Evolutionary conservation across 176 grass and related monocot genomes (phyloP).

Genomic region (Alloteropsis semialata): DNA sequence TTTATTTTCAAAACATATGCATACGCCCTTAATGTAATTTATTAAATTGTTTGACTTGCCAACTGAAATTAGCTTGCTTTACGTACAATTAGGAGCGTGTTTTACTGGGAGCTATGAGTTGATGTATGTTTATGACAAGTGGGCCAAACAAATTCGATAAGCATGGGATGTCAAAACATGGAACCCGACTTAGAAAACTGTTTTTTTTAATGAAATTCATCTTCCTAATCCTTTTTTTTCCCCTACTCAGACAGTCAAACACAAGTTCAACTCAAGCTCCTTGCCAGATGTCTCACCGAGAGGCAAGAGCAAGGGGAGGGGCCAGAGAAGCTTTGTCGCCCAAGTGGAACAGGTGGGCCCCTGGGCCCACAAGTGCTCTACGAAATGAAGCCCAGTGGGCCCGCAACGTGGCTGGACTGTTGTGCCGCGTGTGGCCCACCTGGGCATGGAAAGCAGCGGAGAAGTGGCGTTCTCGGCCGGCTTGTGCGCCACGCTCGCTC

Average conservation of each 20-base stretch:
- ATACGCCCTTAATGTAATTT: background rate
- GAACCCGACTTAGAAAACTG: too few relatives aligned
- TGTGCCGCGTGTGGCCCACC: background rate
- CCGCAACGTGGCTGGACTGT: slow-evolving; percentile 4
- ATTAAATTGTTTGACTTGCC: background rate
- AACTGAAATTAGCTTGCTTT: background rate
- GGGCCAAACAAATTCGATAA: too few relatives aligned
- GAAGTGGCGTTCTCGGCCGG: background rate
- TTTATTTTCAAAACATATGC: background rate
- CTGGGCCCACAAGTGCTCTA: background rate
- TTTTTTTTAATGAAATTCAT: background rate
- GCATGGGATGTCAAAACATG: too few relatives aligned
- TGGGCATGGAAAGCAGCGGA: background rate
- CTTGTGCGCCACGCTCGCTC: slow-evolving; percentile 13
- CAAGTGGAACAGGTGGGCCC: background rate
- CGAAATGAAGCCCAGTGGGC: slow-evolving; percentile 1
- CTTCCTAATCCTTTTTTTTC: background rate
- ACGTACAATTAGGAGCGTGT: background rate
- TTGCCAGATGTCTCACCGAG: background rate
- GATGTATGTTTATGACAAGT: too few relatives aligned
- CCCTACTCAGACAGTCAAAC: background rate
- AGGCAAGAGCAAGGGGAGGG: background rate
- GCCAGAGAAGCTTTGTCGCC: background rate
- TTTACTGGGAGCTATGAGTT: background rate
- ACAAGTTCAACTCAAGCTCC: background rate